Evolutionary conservation across 305 asterid genomes (phyloP), one percentile per base, ranked within the genome.

Genomic region (Fraxinus nigra): DNA sequence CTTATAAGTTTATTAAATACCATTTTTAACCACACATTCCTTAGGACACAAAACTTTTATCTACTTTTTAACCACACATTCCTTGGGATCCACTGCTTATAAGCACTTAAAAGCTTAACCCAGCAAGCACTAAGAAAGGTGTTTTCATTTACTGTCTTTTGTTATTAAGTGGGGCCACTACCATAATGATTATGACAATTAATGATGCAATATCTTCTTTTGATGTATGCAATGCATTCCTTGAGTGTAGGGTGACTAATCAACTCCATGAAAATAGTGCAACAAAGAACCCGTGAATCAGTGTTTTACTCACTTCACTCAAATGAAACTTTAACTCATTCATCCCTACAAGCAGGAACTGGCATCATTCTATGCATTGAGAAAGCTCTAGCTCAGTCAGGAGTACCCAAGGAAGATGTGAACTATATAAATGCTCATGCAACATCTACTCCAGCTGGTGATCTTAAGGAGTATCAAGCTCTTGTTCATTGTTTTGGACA

Each of bases 361-460:
- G 98, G 97, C 48, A 86, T 93, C 79, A 92, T 92, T 87, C 85
- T 92, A 81, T 95, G 98, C 86, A 85, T 95, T 79, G 95, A 95
- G 87, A 95, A 92, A 90, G 97, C 98, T 82, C 85, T 95, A 89
- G 91, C 94, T 84, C 97, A 92, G 85, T 85, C 98, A 74, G 98
- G 98, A 63, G 92, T 92, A 81, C 61, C 94, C 54, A 92, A 59
- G 90, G 97, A 92, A 88, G 97, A 94, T 56, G 88, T 89, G 70
- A 89, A 89, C 85, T 89, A 88, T 78, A 84, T 89, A 80, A 88
- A 88, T 82, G 91, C 91, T 5, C 90, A 89, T 83, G 92, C 89
- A 65, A 89, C 91, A 16, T 89, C 91, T 65, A 88, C 92, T 65
- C 91, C 85, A 26, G 88, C 91, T 3, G 91, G 92, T 32, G 91